Evolutionary conservation across 1,139 yeast species (phyloP).

Genomic region (Hansenula lynferdii): DNA sequence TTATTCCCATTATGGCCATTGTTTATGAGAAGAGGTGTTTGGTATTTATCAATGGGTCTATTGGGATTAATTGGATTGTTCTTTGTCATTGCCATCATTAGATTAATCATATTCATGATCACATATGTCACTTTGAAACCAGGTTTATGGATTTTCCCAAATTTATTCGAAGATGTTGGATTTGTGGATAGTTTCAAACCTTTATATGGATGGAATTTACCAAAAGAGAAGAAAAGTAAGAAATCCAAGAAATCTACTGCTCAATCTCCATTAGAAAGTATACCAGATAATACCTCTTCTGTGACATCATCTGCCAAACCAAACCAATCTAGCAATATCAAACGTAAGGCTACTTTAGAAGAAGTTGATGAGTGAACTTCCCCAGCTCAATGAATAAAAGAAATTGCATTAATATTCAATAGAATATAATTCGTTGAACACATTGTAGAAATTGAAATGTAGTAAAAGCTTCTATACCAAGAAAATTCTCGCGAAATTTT

Average conservation of each 20-base stretch:
- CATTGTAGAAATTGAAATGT: too few relatives aligned
- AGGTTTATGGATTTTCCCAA: constrained; percentile 95
- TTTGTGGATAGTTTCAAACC: constrained; percentile 91
- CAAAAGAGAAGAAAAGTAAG: constrained; percentile 26
- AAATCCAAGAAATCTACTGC: constrained; percentile 8
- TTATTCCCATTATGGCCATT: constrained; percentile 97
- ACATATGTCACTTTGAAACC: constrained; percentile 56
- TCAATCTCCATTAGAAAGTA: constrained; percentile 1
- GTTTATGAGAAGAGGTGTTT: constrained; percentile 84
- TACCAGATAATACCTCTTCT: neutral
- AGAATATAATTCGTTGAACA: too few relatives aligned
- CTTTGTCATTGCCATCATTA: constrained; percentile 72
- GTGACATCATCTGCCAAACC: constrained; percentile 2
- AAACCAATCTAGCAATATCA: neutral
- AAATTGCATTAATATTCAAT: too few relatives aligned
- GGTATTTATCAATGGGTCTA: constrained; percentile 79
- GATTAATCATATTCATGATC: constrained; percentile 66
- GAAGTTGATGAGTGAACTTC: constrained; percentile 46
- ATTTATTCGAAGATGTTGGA: constrained; percentile 93
- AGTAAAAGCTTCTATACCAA: too few relatives aligned
- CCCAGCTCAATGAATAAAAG: too few relatives aligned
- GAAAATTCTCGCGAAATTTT: too few relatives aligned
- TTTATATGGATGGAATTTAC: constrained; percentile 77
- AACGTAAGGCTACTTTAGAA: constrained; percentile 37
- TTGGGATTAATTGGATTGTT: constrained; percentile 73